phyloP scores from a whole-genome alignment of 2,329 filamentous ascomycete genomes.

The Didymella sp. region DNA sequence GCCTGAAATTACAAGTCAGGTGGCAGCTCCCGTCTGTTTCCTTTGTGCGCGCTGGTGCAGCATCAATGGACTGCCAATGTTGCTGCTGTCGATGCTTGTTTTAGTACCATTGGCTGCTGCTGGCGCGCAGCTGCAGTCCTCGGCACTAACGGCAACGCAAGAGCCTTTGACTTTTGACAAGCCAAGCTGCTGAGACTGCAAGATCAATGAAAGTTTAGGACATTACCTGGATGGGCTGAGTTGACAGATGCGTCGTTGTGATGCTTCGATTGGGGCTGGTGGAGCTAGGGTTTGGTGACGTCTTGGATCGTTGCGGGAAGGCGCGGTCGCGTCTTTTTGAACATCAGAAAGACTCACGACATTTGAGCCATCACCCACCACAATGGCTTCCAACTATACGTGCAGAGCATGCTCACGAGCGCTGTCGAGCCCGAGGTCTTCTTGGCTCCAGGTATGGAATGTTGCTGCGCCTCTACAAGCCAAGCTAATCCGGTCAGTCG shows the following conservation, averaged over 20 bases:
- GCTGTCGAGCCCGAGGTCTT: slow-evolving; percentile 26
- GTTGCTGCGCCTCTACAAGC: background rate
- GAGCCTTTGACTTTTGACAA: background rate
- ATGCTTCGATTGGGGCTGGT: slow-evolving; percentile 22
- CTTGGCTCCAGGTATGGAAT: slow-evolving; percentile 29
- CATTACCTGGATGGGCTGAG: background rate
- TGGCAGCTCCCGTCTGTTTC: background rate
- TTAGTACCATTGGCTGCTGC: background rate
- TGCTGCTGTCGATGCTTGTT: slow-evolving; percentile 1
- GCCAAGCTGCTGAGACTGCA: slow-evolving; percentile 7
- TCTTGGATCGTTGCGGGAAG: slow-evolving; percentile 40
- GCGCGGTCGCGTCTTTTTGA: slow-evolving; percentile 41
- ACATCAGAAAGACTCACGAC: background rate
- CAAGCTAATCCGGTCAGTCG: slow-evolving; percentile 32
- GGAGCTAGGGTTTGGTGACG: slow-evolving; percentile 34
- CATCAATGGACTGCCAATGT: slow-evolving; percentile 5
- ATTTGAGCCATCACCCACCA: slow-evolving; percentile 9
- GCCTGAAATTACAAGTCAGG: slow-evolving; percentile 7
- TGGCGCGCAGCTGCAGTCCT: background rate
- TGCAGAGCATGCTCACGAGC: slow-evolving; percentile 47
- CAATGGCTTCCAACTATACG: slow-evolving; percentile 49
- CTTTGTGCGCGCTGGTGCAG: background rate
- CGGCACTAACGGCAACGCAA: background rate
- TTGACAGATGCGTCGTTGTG: slow-evolving; percentile 6
- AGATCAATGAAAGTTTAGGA: background rate